Evolutionary conservation across 2,329 filamentous ascomycete genomes (phyloP), one percentile per base, ranked within the genome.

Genomic region (Xylaria digitata): DNA sequence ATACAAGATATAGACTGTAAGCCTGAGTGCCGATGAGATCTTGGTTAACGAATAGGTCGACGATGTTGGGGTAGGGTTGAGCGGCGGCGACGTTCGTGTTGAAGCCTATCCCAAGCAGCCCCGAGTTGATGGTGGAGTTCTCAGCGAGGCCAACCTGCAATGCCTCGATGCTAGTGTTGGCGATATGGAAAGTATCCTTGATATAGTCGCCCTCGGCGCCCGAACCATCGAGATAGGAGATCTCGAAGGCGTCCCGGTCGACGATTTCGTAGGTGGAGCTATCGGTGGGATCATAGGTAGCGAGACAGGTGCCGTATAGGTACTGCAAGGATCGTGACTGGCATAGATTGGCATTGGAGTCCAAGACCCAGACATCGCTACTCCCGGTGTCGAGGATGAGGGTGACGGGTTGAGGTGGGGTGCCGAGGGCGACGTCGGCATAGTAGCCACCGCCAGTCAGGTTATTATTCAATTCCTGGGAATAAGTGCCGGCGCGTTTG

Each of bases 1-100:
- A 26, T 74, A 83, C 82, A 63, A 88, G 81, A 82, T 89, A 93
- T 30, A 94, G 79, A 68, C 89, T 92, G 79, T 91, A 93, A 3
- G 89, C 88, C 72, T 87, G 86, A 32, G 83, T 83, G 61, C 84
- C 82, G 74, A 92, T 92, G 57, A 86, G 75, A 48, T 86, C 86
- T 72, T 92, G 85, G 30, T 85, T 76, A 23, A 87, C 83, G 76
- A 96, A 83, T 71, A 87, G 83, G 76, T 89, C 85, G 19, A 93
- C 83, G 37, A 95, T 81, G 75, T 92, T 87, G 15, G 82, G 80
- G 73, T 87, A 87, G 0, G 78, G 75, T 5, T 66, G 73, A 1
- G 49, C 40, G 13, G 86, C 76, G 23, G 83, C 81, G 65, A 85
- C 84, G 69, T 83, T 86, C 32, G 80, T 76, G 67, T 82, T 80